Percentiles rank a stretch among this genome's conserved stretches.
Evolutionary conservation across 1,139 yeast species (phyloP).

Genomic region (Wickerhamomyces sp.): DNA sequence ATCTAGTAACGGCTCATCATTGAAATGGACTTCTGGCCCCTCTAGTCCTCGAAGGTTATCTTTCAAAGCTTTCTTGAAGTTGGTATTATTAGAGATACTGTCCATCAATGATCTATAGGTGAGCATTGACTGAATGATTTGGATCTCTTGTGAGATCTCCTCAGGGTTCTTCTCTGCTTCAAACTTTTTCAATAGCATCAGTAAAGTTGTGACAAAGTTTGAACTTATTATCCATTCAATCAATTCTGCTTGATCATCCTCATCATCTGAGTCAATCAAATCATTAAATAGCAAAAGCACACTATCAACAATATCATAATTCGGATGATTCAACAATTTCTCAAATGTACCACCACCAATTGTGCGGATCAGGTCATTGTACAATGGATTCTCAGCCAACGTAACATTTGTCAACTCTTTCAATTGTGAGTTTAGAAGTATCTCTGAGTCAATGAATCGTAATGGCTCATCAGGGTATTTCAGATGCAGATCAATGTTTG

Average conservation of each 20-base stretch:
- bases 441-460: constrained; percentile 27
- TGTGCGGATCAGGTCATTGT: constrained; percentile 20
- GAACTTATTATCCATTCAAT: neutral
- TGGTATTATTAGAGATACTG: neutral
- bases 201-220: neutral
- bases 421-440: constrained; percentile 23
- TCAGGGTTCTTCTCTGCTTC: neutral
- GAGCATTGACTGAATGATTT: neutral
- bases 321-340: constrained; percentile 28
- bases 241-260: neutral
- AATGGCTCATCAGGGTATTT: constrained; percentile 28
- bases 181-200: neutral
- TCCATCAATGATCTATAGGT: neutral
- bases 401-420: constrained; percentile 25
- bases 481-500: constrained; percentile 27
- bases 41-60: neutral
- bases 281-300: constrained; percentile 2
- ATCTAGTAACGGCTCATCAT: neutral
- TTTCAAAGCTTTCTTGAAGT: neutral
- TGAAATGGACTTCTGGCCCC: too few species aligned
- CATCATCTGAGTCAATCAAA: constrained; percentile 2
- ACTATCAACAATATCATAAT: constrained; percentile 27
- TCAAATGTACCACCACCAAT: constrained; percentile 20
- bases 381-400: constrained; percentile 23
- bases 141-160: neutral